Conservation (phyloP, 768 basidiomycete genomes). For the Guyanaporus albipodus region DNA sequence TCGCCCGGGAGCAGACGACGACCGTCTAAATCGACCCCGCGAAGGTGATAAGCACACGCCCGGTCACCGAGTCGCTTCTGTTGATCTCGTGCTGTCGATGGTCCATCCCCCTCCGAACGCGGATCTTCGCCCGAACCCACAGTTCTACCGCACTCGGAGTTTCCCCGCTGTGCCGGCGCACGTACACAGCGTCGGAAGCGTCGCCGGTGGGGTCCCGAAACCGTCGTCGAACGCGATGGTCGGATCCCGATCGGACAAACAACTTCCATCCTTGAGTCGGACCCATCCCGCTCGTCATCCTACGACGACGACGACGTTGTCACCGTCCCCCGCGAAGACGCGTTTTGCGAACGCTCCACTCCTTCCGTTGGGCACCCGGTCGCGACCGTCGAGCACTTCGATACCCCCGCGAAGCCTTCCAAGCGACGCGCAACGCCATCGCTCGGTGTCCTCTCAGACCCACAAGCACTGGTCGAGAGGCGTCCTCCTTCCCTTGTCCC, state of each 20-base stretch:
- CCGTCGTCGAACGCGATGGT: constrained; percentile 10
- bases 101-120: constrained; percentile 18
- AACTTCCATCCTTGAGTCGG: constrained; percentile 18
- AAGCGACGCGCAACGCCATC: constrained; percentile 1
- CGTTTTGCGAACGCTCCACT: not conserved
- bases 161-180: constrained; percentile 1
- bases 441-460: constrained; percentile 1
- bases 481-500: not conserved
- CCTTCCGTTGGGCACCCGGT: not conserved
- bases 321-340: not conserved
- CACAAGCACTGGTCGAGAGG: constrained; percentile 6
- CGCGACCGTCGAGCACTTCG: constrained; percentile 2
- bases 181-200: constrained; percentile 6
- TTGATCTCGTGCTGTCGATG: constrained; percentile 17
- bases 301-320: constrained; percentile 1
- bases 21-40: constrained; percentile 7
- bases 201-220: not conserved
- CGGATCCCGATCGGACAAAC: constrained; percentile 4
- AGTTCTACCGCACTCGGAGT: constrained; percentile 15
- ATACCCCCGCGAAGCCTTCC: not conserved
- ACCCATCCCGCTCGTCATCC: not conserved
- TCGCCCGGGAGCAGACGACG: not conserved
- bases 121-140: constrained; percentile 16
- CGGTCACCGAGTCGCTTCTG: constrained; percentile 16
- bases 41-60: constrained; percentile 9